Evolutionary conservation across 1,284 basidiomycete species (phyloP).

Genomic region (Earliella scabrosa): DNA sequence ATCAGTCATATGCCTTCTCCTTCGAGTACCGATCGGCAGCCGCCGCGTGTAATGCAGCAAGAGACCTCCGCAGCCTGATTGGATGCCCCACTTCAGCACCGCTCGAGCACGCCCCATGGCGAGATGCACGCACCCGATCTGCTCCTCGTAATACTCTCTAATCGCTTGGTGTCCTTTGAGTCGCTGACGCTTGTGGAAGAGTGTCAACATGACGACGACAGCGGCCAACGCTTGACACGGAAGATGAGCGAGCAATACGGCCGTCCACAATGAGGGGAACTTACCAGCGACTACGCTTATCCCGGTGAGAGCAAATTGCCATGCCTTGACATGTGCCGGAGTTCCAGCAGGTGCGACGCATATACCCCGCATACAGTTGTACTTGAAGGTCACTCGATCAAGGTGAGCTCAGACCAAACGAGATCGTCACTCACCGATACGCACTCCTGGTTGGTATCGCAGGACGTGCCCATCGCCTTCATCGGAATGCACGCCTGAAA

Average conservation of each 20-base stretch:
- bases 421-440: slow-evolving; percentile 38
- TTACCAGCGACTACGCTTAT: slow-evolving; percentile 16
- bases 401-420: not conserved
- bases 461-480: slow-evolving; percentile 48
- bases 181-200: slow-evolving; percentile 55
- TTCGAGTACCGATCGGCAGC: slow-evolving; percentile 27
- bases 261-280: slow-evolving; percentile 21
- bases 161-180: slow-evolving; percentile 48
- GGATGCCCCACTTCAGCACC: not conserved
- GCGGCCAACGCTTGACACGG: slow-evolving; percentile 44
- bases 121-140: slow-evolving; percentile 44
- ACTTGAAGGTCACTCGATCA: slow-evolving; percentile 14
- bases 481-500: slow-evolving; percentile 50
- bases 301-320: slow-evolving; percentile 40
- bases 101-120: not conserved
- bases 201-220: slow-evolving; percentile 46
- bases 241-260: not conserved
- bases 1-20: slow-evolving; percentile 12
- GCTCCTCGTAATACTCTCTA: slow-evolving; percentile 59
- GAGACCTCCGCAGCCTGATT: slow-evolving; percentile 30
- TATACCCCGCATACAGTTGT: slow-evolving; percentile 30
- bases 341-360: slow-evolving; percentile 41
- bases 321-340: slow-evolving; percentile 40
- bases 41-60: slow-evolving; percentile 32
- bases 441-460: slow-evolving; percentile 64